Conservation (phyloP, 176 grass and related monocot species). For the Dendrocalamus sinicus region DNA sequence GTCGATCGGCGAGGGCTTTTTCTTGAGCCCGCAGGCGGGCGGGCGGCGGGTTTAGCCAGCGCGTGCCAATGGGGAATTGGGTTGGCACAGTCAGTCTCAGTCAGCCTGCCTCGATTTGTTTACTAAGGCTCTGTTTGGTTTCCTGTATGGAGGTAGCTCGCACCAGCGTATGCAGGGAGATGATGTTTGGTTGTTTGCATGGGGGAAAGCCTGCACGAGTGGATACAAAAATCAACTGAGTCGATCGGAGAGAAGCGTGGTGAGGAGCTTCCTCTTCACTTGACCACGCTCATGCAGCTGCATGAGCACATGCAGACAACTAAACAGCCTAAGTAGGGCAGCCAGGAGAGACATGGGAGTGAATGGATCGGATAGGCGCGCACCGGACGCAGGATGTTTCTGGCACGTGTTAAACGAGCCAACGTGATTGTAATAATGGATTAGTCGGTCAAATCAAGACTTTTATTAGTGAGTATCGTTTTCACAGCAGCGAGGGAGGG, state of each 20-base stretch:
- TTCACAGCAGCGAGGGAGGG: too few species aligned
- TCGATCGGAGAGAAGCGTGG: too few species aligned
- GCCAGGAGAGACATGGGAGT: not conserved
- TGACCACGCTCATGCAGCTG: too few species aligned
- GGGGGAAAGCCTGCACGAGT: too few species aligned
- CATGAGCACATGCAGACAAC: too few species aligned
- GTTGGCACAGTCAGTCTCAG: not conserved
- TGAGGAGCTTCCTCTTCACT: too few species aligned
- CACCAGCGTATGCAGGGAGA: too few species aligned
- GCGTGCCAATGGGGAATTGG: not conserved
- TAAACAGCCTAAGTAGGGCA: not conserved
- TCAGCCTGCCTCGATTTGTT: not conserved
- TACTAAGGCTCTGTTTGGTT: too few species aligned
- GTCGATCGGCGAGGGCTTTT: not conserved
- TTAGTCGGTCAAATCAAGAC: not conserved
- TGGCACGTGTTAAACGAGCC: slow-evolving; percentile 45
- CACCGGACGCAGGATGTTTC: not conserved
- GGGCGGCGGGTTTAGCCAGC: not conserved
- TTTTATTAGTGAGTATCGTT: too few species aligned
- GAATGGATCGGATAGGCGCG: not conserved
- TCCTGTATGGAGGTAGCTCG: too few species aligned
- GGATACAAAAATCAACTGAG: too few species aligned
- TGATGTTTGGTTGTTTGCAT: too few species aligned
- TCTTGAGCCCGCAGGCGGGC: not conserved
- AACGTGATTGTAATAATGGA: not conserved